Evolutionary conservation across 1,284 basidiomycete species (phyloP).

Genomic region (Malassezia vespertilionis): DNA sequence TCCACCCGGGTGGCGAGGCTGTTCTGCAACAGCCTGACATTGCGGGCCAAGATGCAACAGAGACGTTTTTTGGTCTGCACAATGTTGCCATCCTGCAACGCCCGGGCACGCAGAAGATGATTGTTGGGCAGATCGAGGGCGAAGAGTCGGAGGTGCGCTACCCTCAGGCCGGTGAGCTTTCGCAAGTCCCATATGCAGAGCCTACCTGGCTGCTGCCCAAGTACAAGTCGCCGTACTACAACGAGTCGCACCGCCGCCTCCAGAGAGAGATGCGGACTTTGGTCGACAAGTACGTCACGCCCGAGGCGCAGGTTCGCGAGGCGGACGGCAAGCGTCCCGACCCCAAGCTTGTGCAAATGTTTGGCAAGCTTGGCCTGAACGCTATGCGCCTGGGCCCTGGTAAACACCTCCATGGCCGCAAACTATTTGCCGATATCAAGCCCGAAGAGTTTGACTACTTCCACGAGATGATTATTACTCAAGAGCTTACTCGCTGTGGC

Average conservation of each 20-base stretch:
- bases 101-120: constrained; percentile 34
- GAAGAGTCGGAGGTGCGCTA: constrained; percentile 37
- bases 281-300: constrained; percentile 23
- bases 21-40: constrained; percentile 43
- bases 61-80: constrained; percentile 46
- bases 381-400: constrained; percentile 78
- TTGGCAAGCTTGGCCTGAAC: constrained; percentile 53
- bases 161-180: constrained; percentile 25
- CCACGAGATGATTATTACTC: constrained; percentile 68
- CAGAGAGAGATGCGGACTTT: constrained; percentile 47
- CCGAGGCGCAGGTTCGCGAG: constrained; percentile 40
- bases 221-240: constrained; percentile 48
- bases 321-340: constrained; percentile 39
- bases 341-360: constrained; percentile 44
- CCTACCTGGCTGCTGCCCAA: constrained; percentile 33
- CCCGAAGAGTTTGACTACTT: constrained; percentile 81
- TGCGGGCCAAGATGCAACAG: constrained; percentile 45
- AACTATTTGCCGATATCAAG: constrained; percentile 70
- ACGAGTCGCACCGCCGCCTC: constrained; percentile 47
- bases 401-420: constrained; percentile 67
- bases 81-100: constrained; percentile 39
- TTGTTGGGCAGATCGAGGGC: constrained; percentile 40
- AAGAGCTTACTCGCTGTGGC: constrained; percentile 68
- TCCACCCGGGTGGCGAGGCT: constrained; percentile 44
- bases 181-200: constrained; percentile 46